Percentiles rank a stretch among this genome's conserved stretches.
These are phyloP conservation scores for Ogataea ganodermae DNA, from an alignment of 805 yeast species.

Conservation along the genomic window DNA sequence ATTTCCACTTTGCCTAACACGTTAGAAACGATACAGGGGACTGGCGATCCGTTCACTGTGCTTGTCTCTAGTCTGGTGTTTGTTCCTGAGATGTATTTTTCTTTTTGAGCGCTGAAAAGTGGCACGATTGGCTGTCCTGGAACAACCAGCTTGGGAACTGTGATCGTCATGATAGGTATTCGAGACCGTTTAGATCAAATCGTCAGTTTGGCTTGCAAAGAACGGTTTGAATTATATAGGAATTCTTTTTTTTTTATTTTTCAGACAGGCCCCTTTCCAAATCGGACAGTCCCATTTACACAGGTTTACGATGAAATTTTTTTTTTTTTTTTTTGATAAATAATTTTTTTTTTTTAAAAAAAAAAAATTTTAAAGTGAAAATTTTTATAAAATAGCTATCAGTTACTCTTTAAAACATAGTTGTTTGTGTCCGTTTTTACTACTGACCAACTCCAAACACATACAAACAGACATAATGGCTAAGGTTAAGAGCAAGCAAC, in stretches of 20 bases:
- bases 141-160: slow-evolving; percentile 51
- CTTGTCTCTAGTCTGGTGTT: slow-evolving; percentile 61
- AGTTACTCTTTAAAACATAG: background rate
- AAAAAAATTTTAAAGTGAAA: slow-evolving; percentile 8
- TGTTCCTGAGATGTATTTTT: slow-evolving; percentile 57
- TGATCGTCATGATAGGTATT: slow-evolving; percentile 11
- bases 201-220: no score
- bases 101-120: slow-evolving; percentile 37
- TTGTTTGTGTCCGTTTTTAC: background rate
- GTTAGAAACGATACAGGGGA: slow-evolving; percentile 54
- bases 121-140: slow-evolving; percentile 86
- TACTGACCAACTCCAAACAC: background rate
- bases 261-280: background rate
- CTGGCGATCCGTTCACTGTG: slow-evolving; percentile 38
- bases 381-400: slow-evolving; percentile 5
- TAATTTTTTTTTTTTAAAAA: slow-evolving; percentile 11
- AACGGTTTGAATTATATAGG: no score
- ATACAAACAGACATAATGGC: slow-evolving; percentile 3
- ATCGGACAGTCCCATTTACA: background rate
- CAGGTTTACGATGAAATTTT: slow-evolving; percentile 12
- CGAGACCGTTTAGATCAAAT: background rate
- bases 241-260: slow-evolving; percentile 6
- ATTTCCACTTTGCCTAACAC: slow-evolving; percentile 58
- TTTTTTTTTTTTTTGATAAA: slow-evolving; percentile 14
- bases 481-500: slow-evolving; percentile 8